phyloP scores from a whole-genome alignment of 1,139 yeast genomes.

The Taphrina betulina region DNA sequence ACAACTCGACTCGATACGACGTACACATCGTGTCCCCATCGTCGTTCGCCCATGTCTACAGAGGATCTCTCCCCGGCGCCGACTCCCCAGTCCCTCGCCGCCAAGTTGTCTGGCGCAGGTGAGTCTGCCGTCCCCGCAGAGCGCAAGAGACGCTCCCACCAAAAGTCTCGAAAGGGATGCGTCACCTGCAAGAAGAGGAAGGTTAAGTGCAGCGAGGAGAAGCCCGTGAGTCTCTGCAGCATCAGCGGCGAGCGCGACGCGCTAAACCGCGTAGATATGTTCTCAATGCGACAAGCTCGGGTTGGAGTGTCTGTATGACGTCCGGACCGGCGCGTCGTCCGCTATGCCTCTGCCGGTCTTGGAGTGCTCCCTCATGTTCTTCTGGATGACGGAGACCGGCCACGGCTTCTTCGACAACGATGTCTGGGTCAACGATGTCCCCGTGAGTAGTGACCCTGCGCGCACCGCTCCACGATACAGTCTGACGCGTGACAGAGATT shows the following conservation, averaged over 20 bases:
- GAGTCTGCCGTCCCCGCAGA: conserved; percentile 22
- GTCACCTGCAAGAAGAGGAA: conserved; percentile 50
- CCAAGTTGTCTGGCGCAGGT: no score
- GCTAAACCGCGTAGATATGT: not conserved
- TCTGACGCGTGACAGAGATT: not conserved
- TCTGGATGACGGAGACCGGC: conserved; percentile 23
- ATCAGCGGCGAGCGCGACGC: not conserved
- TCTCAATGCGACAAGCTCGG: conserved; percentile 26
- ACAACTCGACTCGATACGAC: no score
- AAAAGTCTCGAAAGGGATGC: conserved; percentile 46
- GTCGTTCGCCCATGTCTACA: no score
- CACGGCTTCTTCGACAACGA: conserved; percentile 5
- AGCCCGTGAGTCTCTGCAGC: conserved; percentile 42
- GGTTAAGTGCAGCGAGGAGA: conserved; percentile 52
- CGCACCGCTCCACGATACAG: not conserved
- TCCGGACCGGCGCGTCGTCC: conserved; percentile 13
- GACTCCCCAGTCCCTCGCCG: no score
- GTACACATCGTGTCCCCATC: no score
- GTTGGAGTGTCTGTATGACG: conserved; percentile 19
- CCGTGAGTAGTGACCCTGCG: not conserved
- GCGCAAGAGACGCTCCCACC: conserved; percentile 37
- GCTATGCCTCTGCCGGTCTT: conserved; percentile 23
- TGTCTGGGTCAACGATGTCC: conserved; percentile 20
- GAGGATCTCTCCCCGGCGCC: no score
- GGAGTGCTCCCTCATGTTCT: conserved; percentile 25